Percentiles rank a stretch among this genome's conserved stretches.
phyloP scores from a whole-genome alignment of 2,329 filamentous ascomycete genomes.

The Akanthomyces dipterigenus region DNA sequence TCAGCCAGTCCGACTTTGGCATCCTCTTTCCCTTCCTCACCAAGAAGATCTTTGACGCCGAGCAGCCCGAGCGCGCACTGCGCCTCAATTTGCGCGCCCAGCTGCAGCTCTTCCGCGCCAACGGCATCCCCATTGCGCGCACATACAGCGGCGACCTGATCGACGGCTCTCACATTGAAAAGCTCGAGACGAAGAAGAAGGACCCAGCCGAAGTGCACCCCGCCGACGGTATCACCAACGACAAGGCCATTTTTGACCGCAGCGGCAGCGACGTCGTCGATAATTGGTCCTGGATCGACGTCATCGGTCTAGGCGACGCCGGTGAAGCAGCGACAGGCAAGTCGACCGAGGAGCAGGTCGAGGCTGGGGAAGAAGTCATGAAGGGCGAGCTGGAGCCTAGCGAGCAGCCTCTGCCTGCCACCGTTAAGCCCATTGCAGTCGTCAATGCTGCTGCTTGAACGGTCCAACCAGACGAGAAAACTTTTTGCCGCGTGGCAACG shows the following conservation, averaged over 20 bases:
- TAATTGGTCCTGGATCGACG: conserved; percentile 47
- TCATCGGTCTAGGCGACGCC: conserved; percentile 39
- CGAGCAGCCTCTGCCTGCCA: conserved; percentile 6
- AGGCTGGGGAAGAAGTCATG: conserved; percentile 29
- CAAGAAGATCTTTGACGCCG: conserved; percentile 49
- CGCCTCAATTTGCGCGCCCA: conserved; percentile 53
- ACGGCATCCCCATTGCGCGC: conserved; percentile 40
- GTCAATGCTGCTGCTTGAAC: neutral
- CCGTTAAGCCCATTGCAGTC: neutral
- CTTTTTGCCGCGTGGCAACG: neutral
- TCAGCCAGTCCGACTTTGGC: conserved; percentile 79
- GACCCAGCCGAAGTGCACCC: conserved; percentile 11
- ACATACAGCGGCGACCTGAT: conserved; percentile 45
- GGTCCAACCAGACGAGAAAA: neutral
- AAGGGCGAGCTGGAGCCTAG: conserved; percentile 26
- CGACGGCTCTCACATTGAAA: conserved; percentile 37
- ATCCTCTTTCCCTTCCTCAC: conserved; percentile 70
- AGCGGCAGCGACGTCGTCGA: conserved; percentile 33
- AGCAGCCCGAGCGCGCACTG: conserved; percentile 51
- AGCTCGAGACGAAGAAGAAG: conserved; percentile 23
- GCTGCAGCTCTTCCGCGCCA: conserved; percentile 48
- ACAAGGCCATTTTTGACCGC: conserved; percentile 45
- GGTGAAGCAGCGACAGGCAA: conserved; percentile 24
- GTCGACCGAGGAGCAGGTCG: conserved; percentile 25
- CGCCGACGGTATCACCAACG: conserved; percentile 37